phyloP scores from a whole-genome alignment of 371 early-diverging fungal genomes.

The Cokeromyces recurvatus region DNA sequence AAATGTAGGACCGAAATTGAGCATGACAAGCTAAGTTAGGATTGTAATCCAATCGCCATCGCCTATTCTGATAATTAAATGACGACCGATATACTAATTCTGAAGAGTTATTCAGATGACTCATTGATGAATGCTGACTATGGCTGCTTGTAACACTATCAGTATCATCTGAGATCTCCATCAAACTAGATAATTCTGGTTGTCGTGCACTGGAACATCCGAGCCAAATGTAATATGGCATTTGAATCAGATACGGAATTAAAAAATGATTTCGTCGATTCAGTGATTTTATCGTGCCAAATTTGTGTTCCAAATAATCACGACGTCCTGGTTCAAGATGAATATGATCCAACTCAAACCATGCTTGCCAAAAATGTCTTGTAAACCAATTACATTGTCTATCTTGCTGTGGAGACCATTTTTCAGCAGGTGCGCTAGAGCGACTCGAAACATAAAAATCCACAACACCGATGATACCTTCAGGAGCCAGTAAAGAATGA shows the following conservation, averaged over 20 bases:
- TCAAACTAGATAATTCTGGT: slow-evolving; percentile 22
- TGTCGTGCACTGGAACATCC: slow-evolving; percentile 49
- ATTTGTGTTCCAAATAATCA: slow-evolving; percentile 80
- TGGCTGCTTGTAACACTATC: slow-evolving; percentile 36
- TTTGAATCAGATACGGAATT: slow-evolving; percentile 66
- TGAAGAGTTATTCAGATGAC: slow-evolving; percentile 4
- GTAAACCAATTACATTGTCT: slow-evolving; percentile 74
- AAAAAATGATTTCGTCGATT: slow-evolving; percentile 75
- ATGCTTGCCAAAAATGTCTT: slow-evolving; percentile 76
- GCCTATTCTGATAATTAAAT: slow-evolving; percentile 28
- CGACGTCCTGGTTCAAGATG: slow-evolving; percentile 74
- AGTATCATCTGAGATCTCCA: slow-evolving; percentile 23
- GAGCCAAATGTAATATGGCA: slow-evolving; percentile 86
- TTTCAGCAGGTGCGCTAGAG: slow-evolving; percentile 51
- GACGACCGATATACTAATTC: slow-evolving; percentile 1
- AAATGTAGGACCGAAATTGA: slow-evolving; percentile 80
- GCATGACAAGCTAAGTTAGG: slow-evolving; percentile 60
- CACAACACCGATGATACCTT: slow-evolving; percentile 73
- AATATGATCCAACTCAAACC: slow-evolving; percentile 80
- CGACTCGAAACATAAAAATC: slow-evolving; percentile 76
- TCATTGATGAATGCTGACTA: slow-evolving; percentile 26
- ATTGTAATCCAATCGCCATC: slow-evolving; percentile 69
- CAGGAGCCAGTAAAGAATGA: slow-evolving; percentile 54
- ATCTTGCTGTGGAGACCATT: slow-evolving; percentile 47
- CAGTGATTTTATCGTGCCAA: slow-evolving; percentile 71